Conservation (phyloP, 1,284 basidiomycete genomes). For the Sporisorium iseilematis-ciliati region DNA sequence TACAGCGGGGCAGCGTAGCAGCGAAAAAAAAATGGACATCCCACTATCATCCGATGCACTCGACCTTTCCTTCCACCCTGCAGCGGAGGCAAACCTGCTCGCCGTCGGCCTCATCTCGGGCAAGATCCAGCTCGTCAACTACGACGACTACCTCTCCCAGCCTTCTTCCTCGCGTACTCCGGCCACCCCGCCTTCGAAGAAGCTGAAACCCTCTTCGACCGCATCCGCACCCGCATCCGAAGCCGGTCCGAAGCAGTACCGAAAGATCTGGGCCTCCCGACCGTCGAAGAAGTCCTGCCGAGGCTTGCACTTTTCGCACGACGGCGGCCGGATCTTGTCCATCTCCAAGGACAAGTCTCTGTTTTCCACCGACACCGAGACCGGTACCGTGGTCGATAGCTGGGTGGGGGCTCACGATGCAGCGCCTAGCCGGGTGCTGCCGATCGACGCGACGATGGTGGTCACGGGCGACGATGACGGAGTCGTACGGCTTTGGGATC, state of each 20-base stretch:
- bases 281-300: slow-evolving; percentile 61
- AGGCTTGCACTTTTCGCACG: slow-evolving; percentile 43
- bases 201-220: background rate
- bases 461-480: slow-evolving; percentile 94
- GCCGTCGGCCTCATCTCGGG: slow-evolving; percentile 86
- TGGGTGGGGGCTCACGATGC: slow-evolving; percentile 82
- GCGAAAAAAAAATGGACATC: slow-evolving; percentile 57
- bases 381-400: slow-evolving; percentile 77
- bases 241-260: slow-evolving; percentile 25
- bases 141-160: slow-evolving; percentile 65
- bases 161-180: slow-evolving; percentile 18
- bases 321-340: slow-evolving; percentile 74
- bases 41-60: slow-evolving; percentile 79
- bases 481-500: slow-evolving; percentile 93
- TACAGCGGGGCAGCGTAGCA: background rate
- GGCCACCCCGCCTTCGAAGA: slow-evolving; percentile 13
- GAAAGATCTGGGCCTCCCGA: slow-evolving; percentile 52
- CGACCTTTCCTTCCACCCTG: slow-evolving; percentile 88
- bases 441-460: slow-evolving; percentile 81
- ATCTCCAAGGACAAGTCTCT: slow-evolving; percentile 86
- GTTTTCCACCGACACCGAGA: slow-evolving; percentile 72
- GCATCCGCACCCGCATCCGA: too few relatives aligned
- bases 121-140: slow-evolving; percentile 82
- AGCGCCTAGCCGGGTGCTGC: slow-evolving; percentile 74
- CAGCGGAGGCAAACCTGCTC: slow-evolving; percentile 74